Base-by-base conservation (phyloP, 2,329 filamentous ascomycete genomes). In the Aureobasidium subglaciale region DNA sequence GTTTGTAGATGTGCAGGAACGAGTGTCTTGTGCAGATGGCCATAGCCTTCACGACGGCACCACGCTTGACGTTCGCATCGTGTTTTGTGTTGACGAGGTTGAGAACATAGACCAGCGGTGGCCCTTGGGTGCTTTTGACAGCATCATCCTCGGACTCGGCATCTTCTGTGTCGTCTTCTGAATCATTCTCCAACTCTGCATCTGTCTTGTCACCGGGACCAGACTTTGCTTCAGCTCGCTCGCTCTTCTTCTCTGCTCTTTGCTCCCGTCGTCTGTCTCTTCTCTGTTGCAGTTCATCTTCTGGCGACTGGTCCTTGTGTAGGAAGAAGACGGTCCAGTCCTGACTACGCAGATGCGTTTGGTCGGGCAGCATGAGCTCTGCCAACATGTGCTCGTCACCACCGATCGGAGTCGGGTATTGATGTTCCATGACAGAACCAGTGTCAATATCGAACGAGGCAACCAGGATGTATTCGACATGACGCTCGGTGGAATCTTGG, bases 271-370 rank as follows among this genome's bases (percentile, higher is more conserved):
- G 48, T 41, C 34, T 59, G 37, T 59, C 58, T 45, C 46, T 50
- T 42, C 43, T 58, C 79, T 75, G 62, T 78, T 80, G 75, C 63
- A 64, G 78, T 74, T 80, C 85, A 35, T 77, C 77, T 55, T 75
- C 76, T 59, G 77, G 77, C 63, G 89, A 86, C 56, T 84, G 81
- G 69, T 99, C 93, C 70, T 97, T 97, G 74, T 99, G 93, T 56
- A 99, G 71, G 69, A 99, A 99, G 75, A 99, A 99, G 55, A 97
- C 96, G 38, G 93, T 99, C 93, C 93, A 99, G 70, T 99, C 93
- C 72, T 97, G 91, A 66, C 88, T 92, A 35, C 93, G 83, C 59
- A 93, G 84, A 73, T 99, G 93, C 20, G 92, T 90, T 72, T 97
- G 92, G 71, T 99, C 93, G 0, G 93, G 93, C 69, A 99, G 76